Evolutionary conservation across 495 filamentous ascomycete genomes (phyloP).

Genomic region (Annulohypoxylon bovei): DNA sequence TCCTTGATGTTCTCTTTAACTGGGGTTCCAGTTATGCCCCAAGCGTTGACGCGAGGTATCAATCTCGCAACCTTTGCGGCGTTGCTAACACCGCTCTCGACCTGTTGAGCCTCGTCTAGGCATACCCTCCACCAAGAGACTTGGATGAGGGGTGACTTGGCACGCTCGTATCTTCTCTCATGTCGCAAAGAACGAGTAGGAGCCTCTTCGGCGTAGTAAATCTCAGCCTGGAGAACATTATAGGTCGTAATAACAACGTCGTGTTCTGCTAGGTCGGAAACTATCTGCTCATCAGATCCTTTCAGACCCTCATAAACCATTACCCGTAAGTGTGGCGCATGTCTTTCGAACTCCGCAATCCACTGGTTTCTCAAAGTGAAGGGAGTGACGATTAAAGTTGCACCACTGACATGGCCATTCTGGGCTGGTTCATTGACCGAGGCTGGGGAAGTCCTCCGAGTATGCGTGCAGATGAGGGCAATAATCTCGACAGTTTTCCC

Average conservation of each 20-base stretch:
- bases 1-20: slow-evolving; percentile 80
- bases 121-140: slow-evolving; percentile 93
- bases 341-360: slow-evolving; percentile 77
- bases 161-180: slow-evolving; percentile 70
- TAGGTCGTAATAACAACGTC: slow-evolving; percentile 93
- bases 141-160: slow-evolving; percentile 77
- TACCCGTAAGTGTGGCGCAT: slow-evolving; percentile 59
- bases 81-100: slow-evolving; percentile 85
- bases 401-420: slow-evolving; percentile 59
- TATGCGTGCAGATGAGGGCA: slow-evolving; percentile 75
- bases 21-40: slow-evolving; percentile 94
- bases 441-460: slow-evolving; percentile 36
- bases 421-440: slow-evolving; percentile 42
- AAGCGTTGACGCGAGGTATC: slow-evolving; percentile 85
- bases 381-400: slow-evolving; percentile 90
- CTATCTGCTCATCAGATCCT: slow-evolving; percentile 51
- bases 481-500: slow-evolving; percentile 95
- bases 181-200: slow-evolving; percentile 74
- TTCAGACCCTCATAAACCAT: slow-evolving; percentile 60
- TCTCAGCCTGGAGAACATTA: slow-evolving; percentile 75
- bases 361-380: slow-evolving; percentile 85
- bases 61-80: slow-evolving; percentile 81
- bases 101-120: slow-evolving; percentile 95
- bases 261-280: slow-evolving; percentile 63
- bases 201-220: slow-evolving; percentile 74